Conservation (phyloP, 108 stramenopile genomes). For the Hondaea fermentalgiana region DNA sequence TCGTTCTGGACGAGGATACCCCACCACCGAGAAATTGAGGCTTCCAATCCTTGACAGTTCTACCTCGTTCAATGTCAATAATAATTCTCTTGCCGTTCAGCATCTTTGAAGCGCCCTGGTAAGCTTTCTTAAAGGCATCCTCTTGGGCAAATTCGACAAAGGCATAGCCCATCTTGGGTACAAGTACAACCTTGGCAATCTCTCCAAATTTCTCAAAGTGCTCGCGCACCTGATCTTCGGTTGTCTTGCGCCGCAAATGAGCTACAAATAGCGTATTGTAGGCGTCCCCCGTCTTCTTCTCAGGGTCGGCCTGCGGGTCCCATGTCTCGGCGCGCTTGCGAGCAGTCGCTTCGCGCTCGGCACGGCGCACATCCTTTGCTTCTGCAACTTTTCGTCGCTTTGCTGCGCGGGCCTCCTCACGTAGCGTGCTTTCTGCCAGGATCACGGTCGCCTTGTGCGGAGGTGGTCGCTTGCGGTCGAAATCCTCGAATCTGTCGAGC, state of each 20-base stretch:
- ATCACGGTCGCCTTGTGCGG: background rate
- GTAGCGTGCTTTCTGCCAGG: background rate
- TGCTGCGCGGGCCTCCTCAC: background rate
- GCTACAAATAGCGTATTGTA: background rate
- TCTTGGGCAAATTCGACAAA: background rate
- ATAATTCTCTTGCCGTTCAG: background rate
- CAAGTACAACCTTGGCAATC: background rate
- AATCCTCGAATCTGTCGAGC: background rate
- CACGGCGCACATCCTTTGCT: background rate
- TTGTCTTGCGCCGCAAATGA: background rate
- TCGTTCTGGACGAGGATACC: too few relatives aligned
- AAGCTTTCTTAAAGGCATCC: background rate
- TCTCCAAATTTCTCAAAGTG: background rate
- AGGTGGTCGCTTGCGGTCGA: background rate
- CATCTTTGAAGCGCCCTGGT: background rate
- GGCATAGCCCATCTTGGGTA: background rate
- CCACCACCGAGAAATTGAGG: background rate
- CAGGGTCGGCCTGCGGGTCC: background rate
- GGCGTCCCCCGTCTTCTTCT: background rate
- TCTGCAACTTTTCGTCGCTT: background rate
- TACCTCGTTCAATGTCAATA: background rate
- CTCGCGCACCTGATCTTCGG: background rate
- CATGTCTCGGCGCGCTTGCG: background rate
- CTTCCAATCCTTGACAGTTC: slow-evolving; percentile 1
- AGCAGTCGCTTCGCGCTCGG: background rate